Evolutionary conservation across 129 eudicot species (phyloP).

Genomic region (Lactuca sativa): DNA sequence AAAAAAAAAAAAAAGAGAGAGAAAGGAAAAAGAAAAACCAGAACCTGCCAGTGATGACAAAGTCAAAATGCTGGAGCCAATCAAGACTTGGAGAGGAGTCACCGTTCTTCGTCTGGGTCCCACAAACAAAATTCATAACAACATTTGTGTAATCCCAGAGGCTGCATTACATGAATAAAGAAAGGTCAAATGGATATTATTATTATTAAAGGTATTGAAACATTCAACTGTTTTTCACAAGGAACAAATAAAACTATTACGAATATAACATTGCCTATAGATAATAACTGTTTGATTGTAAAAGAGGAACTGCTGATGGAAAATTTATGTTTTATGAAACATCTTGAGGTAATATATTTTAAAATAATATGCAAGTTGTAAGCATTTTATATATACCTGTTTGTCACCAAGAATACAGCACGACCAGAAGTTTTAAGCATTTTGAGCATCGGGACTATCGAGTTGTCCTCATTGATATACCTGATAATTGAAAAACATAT

Average conservation of each 20-base stretch:
- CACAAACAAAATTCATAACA: slow-evolving; percentile 94
- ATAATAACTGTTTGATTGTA: too few species aligned
- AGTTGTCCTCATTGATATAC: slow-evolving; percentile 77
- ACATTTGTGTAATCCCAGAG: slow-evolving; percentile 98
- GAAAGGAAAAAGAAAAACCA: slow-evolving; percentile 16
- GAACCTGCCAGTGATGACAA: slow-evolving; percentile 97
- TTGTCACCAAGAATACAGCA: slow-evolving; percentile 83
- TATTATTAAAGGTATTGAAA: background rate
- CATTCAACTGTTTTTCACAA: background rate
- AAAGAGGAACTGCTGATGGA: too few species aligned
- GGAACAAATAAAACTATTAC: background rate
- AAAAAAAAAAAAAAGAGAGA: slow-evolving; percentile 8
- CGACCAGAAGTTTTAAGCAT: slow-evolving; percentile 89
- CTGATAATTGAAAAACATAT: slow-evolving; percentile 35
- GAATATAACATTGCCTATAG: too few species aligned
- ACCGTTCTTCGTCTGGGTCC: slow-evolving; percentile 31
- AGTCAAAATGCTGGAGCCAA: slow-evolving; percentile 91
- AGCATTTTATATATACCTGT: slow-evolving; percentile 55
- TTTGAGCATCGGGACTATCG: slow-evolving; percentile 80
- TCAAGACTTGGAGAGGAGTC: slow-evolving; percentile 52
- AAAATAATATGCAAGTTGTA: background rate
- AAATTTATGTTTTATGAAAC: too few species aligned
- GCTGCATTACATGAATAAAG: slow-evolving; percentile 48
- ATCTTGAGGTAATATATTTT: too few species aligned
- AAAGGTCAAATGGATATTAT: background rate